Evolutionary conservation across 2,329 filamentous ascomycete genomes (phyloP).

Genomic region (Trichoderma aggressivum): DNA sequence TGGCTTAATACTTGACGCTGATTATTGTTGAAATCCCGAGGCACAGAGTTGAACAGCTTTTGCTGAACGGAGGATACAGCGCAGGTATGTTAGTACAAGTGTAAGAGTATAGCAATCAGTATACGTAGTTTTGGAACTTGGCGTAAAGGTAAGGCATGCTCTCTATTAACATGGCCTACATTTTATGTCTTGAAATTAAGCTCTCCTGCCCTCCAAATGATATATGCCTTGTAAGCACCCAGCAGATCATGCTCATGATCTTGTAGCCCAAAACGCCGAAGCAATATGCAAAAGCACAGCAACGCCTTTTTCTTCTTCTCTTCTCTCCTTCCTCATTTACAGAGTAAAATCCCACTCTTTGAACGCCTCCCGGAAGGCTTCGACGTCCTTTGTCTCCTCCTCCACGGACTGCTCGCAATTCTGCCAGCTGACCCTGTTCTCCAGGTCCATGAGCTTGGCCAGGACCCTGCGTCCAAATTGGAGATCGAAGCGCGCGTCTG

Average conservation of each 20-base stretch:
- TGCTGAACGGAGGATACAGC: neutral
- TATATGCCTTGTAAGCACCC: neutral
- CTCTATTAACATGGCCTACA: neutral
- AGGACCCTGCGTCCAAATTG: constrained; percentile 87
- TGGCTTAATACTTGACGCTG: neutral
- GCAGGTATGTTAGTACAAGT: neutral
- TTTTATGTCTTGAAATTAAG: neutral
- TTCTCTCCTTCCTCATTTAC: constrained; percentile 17
- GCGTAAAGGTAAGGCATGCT: neutral
- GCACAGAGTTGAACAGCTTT: neutral
- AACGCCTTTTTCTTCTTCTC: neutral
- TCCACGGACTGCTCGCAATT: constrained; percentile 73
- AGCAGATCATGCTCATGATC: neutral
- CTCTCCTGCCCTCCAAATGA: neutral
- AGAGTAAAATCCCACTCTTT: constrained; percentile 81
- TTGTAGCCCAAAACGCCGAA: neutral
- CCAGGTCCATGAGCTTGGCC: constrained; percentile 79
- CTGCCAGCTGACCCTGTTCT: constrained; percentile 78
- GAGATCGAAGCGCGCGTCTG: constrained; percentile 75
- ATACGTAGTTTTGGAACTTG: neutral
- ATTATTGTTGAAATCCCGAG: neutral
- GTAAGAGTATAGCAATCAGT: neutral
- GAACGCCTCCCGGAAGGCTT: constrained; percentile 76
- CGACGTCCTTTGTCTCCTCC: constrained; percentile 76
- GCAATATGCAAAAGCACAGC: neutral